Evolutionary conservation across 179 eudicot genomes (phyloP), one percentile per base, ranked within the genome.

Genomic region (Sideroxylon spinosum): DNA sequence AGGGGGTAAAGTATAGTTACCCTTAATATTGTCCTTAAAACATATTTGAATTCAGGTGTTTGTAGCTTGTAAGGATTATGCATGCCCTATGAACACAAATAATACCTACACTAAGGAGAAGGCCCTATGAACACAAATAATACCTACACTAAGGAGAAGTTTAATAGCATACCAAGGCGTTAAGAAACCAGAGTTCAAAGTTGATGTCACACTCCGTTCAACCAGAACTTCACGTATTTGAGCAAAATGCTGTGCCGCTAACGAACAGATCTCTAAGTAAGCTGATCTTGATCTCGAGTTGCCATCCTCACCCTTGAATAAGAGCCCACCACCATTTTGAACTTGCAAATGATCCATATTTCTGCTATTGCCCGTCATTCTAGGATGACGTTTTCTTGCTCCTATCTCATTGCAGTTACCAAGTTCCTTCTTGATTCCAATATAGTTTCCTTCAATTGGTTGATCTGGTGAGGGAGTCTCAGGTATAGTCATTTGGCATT

Each of bases 391-490:
- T 85, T 94, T 95, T 82, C 89, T 87, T n/a, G 90, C 95, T 81
- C 93, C 99, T 66, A 85, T 80, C 79, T 93, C 99, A 79, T 85
- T 71, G 78, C 88, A 80, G 78, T 93, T 82, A 29, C 90, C 96
- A 8, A 80, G 82, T 84, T 96, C 99, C 82, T 92, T 95, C 87
- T 96, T 96, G 71, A 92, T 86, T 60, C 85, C 57, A 70, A 84
- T 90, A 76, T 87, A 90, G 57, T 74, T 89, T 56, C 82, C 83
- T 75, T 91, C 97, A 73, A 89, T 71, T 68, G 98, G 94, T 78
- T 89, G 97, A 79, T 96, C 99, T 75, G 99, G 99, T 11, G 98
- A 96, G 48, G 99, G 98, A 66, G 99, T 96, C 89, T 96, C 99
- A 44, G 99, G 99, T 44, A 96, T 85, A 70, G 99, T 96, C 78